Evolutionary conservation across 495 filamentous ascomycete genomes (phyloP), one percentile per base, ranked within the genome.

Genomic region (Neurospora sublineolata): DNA sequence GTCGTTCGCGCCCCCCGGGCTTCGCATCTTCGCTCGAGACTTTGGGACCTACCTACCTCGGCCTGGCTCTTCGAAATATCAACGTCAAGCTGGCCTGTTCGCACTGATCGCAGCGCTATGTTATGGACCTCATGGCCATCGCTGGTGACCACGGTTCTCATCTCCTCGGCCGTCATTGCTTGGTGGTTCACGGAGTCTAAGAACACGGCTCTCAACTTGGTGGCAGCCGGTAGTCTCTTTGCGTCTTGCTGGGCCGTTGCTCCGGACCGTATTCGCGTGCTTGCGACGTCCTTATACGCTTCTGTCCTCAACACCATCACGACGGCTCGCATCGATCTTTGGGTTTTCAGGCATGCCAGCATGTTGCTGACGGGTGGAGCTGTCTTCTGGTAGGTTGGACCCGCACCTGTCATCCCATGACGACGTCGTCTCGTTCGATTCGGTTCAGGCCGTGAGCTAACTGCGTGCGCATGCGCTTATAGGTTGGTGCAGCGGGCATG

Each of bases 401-500:
- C 42, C 23, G 37, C 42, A 60, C 46, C 20, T n/a, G 46, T 39
- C 39, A 36, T 18, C 38, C 40, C 42, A 64, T 33, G 14, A 33
- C 23, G 52, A 30, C 52, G 52, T 70, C 40, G 38, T 37, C 27
- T 18, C 18, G 23, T 33, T 64, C 14, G 52, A 64, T 33, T 64
- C 52, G 52, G 52, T 36, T 18, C 52, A n/a, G 68, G 33, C 37
- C 36, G 67, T 42, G 40, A n/a, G 30, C 75, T 78, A 39, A 78
- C 68, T 37, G 37, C 52, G 27, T 64, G 70, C 40, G 41, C 70
- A 37, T 73, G 27, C 52, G 10, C 27, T 64, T 69, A 37, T 71
- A 94, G 93, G 93, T 87, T 97, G 69, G 83, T 91, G 12, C 89
- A 90, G 76, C 90, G 94, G 71, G 90, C 91, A 68, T 94, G 91